These are phyloP conservation scores for Buxus sempervirens DNA, from an alignment of 164 flowering plant species.

Conservation along the genomic window DNA sequence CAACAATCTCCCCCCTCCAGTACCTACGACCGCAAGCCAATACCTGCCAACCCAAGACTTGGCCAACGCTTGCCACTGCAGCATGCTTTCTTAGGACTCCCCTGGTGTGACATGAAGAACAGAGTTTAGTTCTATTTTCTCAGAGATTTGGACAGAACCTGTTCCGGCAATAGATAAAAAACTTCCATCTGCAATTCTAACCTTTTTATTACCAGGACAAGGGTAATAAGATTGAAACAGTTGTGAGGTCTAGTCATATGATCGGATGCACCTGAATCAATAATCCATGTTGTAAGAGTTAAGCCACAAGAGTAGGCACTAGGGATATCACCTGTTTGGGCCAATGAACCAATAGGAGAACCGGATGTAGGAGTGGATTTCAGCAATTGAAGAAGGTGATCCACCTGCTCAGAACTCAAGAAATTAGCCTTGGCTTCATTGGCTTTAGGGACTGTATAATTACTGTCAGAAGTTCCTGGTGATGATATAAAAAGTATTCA, in stretches of 20 bases:
- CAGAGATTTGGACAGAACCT: neutral
- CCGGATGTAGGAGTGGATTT: too few relatives aligned
- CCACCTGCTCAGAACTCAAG: neutral
- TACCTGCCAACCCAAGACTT: too few relatives aligned
- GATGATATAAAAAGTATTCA: too few relatives aligned
- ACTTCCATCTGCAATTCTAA: conserved; percentile 2
- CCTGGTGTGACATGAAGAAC: conserved; percentile 11
- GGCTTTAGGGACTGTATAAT: neutral
- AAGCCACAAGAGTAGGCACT: too few relatives aligned
- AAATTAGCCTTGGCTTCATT: neutral
- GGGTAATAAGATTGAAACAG: neutral
- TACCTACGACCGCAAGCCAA: too few relatives aligned
- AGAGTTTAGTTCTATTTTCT: neutral
- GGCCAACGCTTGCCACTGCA: too few relatives aligned
- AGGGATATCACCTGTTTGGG: too few relatives aligned
- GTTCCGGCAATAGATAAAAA: neutral
- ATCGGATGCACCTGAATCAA: neutral
- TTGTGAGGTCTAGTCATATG: neutral
- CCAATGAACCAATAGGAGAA: too few relatives aligned
- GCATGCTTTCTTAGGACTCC: too few relatives aligned
- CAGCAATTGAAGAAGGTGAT: neutral
- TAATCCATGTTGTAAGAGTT: too few relatives aligned
- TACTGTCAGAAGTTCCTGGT: conserved; percentile 2
- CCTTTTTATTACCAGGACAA: neutral
- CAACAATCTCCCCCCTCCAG: too few relatives aligned